Evolutionary conservation across 2,329 filamentous ascomycete species (phyloP).

Genomic region (Eutypa lata): DNA sequence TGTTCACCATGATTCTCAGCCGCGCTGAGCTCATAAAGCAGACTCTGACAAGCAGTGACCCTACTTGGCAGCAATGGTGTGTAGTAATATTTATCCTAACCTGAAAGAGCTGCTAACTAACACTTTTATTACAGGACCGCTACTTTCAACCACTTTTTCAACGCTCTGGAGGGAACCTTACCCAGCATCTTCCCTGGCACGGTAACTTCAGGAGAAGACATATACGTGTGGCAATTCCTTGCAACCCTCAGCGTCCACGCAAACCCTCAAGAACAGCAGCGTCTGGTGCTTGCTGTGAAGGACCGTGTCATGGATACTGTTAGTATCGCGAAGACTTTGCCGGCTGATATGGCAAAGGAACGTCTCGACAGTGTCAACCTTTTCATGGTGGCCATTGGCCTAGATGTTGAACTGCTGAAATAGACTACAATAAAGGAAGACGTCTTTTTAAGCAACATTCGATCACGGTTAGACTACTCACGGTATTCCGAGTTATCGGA

Average conservation of each 20-base stretch:
- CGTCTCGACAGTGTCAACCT: slow-evolving; percentile 91
- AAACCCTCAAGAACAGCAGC: slow-evolving; percentile 90
- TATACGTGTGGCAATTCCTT: slow-evolving; percentile 97
- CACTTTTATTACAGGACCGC: slow-evolving; percentile 53
- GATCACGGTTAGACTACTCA: background rate
- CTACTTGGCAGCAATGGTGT: slow-evolving; percentile 80
- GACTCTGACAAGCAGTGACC: slow-evolving; percentile 64
- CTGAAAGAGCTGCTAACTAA: slow-evolving; percentile 1
- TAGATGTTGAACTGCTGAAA: slow-evolving; percentile 78
- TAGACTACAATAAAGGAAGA: slow-evolving; percentile 16
- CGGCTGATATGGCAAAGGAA: slow-evolving; percentile 77
- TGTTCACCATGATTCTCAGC: slow-evolving; percentile 91
- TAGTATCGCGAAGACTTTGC: slow-evolving; percentile 80
- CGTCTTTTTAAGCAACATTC: slow-evolving; percentile 2
- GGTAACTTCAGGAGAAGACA: slow-evolving; percentile 87
- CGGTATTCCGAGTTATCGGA: background rate
- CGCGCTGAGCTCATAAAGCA: slow-evolving; percentile 93
- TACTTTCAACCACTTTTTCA: slow-evolving; percentile 85
- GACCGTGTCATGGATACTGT: slow-evolving; percentile 97
- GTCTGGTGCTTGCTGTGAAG: slow-evolving; percentile 92
- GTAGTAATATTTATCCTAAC: slow-evolving; percentile 21
- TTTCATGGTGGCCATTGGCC: slow-evolving; percentile 97
- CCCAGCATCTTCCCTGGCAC: slow-evolving; percentile 85
- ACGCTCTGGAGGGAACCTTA: slow-evolving; percentile 78
- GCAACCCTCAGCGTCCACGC: slow-evolving; percentile 93